Evolutionary conservation across 371 early-diverging fungal species (phyloP).

Genomic region (Syncephalastrum racemosum): DNA sequence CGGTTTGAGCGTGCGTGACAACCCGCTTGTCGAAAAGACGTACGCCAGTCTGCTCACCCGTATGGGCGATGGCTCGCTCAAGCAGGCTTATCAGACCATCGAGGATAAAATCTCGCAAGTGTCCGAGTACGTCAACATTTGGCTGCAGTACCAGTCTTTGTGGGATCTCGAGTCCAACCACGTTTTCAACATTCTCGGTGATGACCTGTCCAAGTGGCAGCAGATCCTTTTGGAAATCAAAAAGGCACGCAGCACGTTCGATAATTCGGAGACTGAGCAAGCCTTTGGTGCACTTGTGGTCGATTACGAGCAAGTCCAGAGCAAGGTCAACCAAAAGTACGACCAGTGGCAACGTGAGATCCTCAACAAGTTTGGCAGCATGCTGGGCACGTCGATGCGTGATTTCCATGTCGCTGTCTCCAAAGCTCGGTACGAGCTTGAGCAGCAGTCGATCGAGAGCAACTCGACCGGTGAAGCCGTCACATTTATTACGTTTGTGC

Average conservation of each 20-base stretch:
- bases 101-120: conserved; percentile 82
- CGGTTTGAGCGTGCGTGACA: conserved; percentile 62
- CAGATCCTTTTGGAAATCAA: conserved; percentile 93
- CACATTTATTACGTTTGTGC: conserved; percentile 93
- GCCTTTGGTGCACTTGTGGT: conserved; percentile 87
- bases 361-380: conserved; percentile 86
- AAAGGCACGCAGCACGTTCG: conserved; percentile 92
- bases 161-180: conserved; percentile 94
- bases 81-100: conserved; percentile 81
- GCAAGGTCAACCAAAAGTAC: conserved; percentile 97
- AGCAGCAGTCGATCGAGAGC: conserved; percentile 84
- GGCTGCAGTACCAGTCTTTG: conserved; percentile 97
- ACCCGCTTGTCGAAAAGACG: conserved; percentile 55
- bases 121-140: conserved; percentile 84
- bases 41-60: conserved; percentile 77
- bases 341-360: conserved; percentile 98
- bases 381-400: conserved; percentile 83
- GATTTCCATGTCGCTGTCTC: conserved; percentile 78
- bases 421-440: conserved; percentile 84
- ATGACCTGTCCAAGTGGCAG: conserved; percentile 92
- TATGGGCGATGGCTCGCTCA: conserved; percentile 67
- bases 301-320: conserved; percentile 96
- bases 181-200: conserved; percentile 85
- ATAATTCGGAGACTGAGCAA: conserved; percentile 90
- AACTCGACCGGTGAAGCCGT: conserved; percentile 92